Percentiles rank a stretch among this genome's conserved stretches.
Evolutionary conservation across 2,329 filamentous ascomycete genomes (phyloP).

Genomic region (Diaporthe humulicola): DNA sequence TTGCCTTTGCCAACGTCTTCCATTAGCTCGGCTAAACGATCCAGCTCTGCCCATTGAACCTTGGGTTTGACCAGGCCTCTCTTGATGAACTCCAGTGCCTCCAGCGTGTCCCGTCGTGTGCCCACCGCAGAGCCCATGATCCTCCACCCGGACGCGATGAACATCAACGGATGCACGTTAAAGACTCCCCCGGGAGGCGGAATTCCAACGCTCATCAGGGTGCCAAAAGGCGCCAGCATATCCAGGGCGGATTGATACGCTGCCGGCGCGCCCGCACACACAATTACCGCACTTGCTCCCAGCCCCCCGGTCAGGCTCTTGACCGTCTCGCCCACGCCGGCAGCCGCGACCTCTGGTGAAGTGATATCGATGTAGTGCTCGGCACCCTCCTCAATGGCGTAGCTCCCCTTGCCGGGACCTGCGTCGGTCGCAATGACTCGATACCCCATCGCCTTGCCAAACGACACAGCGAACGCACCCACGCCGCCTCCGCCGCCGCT

Average conservation of each 20-base stretch:
- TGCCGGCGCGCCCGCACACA: slow-evolving; percentile 46
- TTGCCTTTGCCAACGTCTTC: slow-evolving; percentile 38
- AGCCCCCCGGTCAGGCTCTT: slow-evolving; percentile 43
- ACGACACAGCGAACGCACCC: slow-evolving; percentile 54
- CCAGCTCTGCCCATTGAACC: slow-evolving; percentile 45
- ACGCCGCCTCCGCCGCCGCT: slow-evolving; percentile 56
- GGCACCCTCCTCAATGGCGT: slow-evolving; percentile 50
- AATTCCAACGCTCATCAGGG: slow-evolving; percentile 56
- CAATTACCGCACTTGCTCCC: slow-evolving; percentile 48
- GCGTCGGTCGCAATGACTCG: slow-evolving; percentile 55
- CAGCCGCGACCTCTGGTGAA: slow-evolving; percentile 21
- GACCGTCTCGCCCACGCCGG: slow-evolving; percentile 44
- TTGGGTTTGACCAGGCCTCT: slow-evolving; percentile 49
- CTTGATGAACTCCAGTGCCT: slow-evolving; percentile 56
- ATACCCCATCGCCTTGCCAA: slow-evolving; percentile 57
- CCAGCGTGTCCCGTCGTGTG: slow-evolving; percentile 53
- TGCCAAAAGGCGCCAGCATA: slow-evolving; percentile 54
- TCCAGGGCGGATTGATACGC: slow-evolving; percentile 53
- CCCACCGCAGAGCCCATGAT: slow-evolving; percentile 53
- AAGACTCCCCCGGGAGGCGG: slow-evolving; percentile 45
- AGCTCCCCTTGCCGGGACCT: slow-evolving; percentile 47
- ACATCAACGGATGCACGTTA: slow-evolving; percentile 50
- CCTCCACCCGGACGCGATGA: slow-evolving; percentile 52
- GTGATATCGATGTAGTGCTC: slow-evolving; percentile 54
- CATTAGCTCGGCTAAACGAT: slow-evolving; percentile 43